phyloP scores from a whole-genome alignment of 2,329 filamentous ascomycete genomes.

The Byssochlamys sp. region DNA sequence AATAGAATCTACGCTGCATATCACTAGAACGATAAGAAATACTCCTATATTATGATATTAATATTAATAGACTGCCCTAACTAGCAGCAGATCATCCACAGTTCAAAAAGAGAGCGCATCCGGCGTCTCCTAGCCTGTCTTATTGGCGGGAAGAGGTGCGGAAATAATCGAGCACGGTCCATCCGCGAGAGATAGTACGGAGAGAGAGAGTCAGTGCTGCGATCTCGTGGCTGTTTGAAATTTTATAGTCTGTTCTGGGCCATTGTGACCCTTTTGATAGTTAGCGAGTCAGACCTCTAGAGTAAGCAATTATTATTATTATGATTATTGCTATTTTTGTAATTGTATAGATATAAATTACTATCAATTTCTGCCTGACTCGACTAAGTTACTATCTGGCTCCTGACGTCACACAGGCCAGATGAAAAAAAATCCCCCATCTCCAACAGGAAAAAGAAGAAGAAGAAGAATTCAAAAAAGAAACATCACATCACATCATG shows the following conservation, averaged over 20 bases:
- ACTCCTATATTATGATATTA: neutral
- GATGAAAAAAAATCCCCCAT: too few relatives aligned
- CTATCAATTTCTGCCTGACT: too few relatives aligned
- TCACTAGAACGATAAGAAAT: neutral
- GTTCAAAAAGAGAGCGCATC: neutral
- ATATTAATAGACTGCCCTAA: neutral
- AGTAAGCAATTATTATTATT: too few relatives aligned
- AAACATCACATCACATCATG: neutral
- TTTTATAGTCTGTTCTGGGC: neutral
- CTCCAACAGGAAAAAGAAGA: too few relatives aligned
- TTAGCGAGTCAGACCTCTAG: too few relatives aligned
- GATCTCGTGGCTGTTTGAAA: neutral
- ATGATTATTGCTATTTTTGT: too few relatives aligned
- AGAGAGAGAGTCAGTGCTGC: neutral
- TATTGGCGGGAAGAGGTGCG: neutral
- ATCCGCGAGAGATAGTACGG: neutral
- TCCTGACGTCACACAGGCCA: too few relatives aligned
- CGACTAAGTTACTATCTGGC: too few relatives aligned
- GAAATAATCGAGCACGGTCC: neutral
- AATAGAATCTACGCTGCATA: neutral
- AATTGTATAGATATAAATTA: too few relatives aligned
- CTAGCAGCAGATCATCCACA: neutral
- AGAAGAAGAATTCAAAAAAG: neutral
- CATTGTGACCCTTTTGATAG: too few relatives aligned
- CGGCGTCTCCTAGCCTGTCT: neutral